phyloP scores from a whole-genome alignment of 306 rosid genomes.

The Vigna reflexopilosa region DNA sequence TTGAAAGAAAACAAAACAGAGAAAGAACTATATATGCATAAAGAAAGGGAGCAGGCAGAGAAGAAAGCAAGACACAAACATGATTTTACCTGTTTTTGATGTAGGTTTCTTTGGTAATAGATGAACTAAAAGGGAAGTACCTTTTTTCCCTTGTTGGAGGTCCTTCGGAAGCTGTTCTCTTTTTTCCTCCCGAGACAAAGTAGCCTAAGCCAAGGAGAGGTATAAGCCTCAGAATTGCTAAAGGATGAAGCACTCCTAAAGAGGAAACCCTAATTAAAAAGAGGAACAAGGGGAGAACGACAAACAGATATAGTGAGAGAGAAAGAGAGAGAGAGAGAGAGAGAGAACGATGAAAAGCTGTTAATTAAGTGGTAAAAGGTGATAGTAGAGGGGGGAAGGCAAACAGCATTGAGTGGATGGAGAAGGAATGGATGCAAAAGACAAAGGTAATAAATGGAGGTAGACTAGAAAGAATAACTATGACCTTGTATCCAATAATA shows the following conservation, averaged over 20 bases:
- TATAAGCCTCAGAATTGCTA: constrained; percentile 51
- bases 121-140: constrained; percentile 55
- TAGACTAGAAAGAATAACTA: constrained; percentile 83
- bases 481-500: constrained; percentile 88
- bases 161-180: constrained; percentile 54
- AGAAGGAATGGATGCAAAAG: constrained; percentile 90
- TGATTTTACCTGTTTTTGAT: constrained; percentile 66
- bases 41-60: constrained; percentile 48
- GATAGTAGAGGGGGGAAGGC: constrained; percentile 52
- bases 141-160: constrained; percentile 59
- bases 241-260: constrained; percentile 44
- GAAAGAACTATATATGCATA: constrained; percentile 43
- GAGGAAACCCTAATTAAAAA: constrained; percentile 70
- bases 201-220: constrained; percentile 58
- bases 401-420: constrained; percentile 83
- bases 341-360: constrained; percentile 41
- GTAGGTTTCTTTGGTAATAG: constrained; percentile 62
- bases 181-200: constrained; percentile 47
- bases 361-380: constrained; percentile 61
- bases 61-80: constrained; percentile 47
- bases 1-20: constrained; percentile 45
- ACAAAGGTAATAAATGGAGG: constrained; percentile 93
- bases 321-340: constrained; percentile 37
- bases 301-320: constrained; percentile 31
- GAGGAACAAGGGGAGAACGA: constrained; percentile 37